These are phyloP conservation scores for Suhomyces canberraensis DNA, from an alignment of 805 yeast genomes.

Conservation along the genomic window DNA sequence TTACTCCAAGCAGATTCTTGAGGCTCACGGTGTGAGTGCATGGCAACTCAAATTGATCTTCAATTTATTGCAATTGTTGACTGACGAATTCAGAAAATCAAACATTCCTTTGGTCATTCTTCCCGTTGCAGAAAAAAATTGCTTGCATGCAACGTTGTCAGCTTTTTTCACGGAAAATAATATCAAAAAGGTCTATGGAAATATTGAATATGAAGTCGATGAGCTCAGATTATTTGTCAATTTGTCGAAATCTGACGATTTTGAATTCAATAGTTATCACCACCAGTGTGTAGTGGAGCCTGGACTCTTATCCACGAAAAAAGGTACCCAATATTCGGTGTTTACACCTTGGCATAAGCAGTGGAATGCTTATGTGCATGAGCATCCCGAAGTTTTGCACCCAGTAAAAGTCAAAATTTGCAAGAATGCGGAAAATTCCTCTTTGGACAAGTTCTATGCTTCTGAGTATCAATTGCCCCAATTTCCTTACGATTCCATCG, in stretches of 20 bases:
- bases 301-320: slow-evolving; percentile 30
- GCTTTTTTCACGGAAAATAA: slow-evolving; percentile 23
- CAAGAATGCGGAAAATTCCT: not conserved
- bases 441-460: not conserved
- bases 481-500: slow-evolving; percentile 2
- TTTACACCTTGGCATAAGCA: slow-evolving; percentile 43
- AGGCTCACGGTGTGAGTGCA: slow-evolving; percentile 42
- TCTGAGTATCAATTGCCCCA: slow-evolving; percentile 5
- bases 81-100: slow-evolving; percentile 23
- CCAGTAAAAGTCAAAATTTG: not conserved
- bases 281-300: slow-evolving; percentile 44
- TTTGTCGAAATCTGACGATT: slow-evolving; percentile 12
- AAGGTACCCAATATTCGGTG: slow-evolving; percentile 40
- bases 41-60: slow-evolving; percentile 40
- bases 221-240: slow-evolving; percentile 32
- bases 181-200: slow-evolving; percentile 29
- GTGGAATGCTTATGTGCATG: slow-evolving; percentile 33
- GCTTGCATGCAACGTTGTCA: slow-evolving; percentile 20
- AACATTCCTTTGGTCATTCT: slow-evolving; percentile 42
- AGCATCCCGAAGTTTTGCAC: slow-evolving; percentile 1
- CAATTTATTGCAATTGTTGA: slow-evolving; percentile 29
- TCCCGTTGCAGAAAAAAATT: slow-evolving; percentile 30
- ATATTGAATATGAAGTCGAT: slow-evolving; percentile 44
- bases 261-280: slow-evolving; percentile 28
- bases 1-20: slow-evolving; percentile 37